Percentiles rank a stretch among this genome's conserved stretches.
Conservation (phyloP, 2,329 filamentous ascomycete genomes). For the Teratosphaeria epicoccoides region DNA sequence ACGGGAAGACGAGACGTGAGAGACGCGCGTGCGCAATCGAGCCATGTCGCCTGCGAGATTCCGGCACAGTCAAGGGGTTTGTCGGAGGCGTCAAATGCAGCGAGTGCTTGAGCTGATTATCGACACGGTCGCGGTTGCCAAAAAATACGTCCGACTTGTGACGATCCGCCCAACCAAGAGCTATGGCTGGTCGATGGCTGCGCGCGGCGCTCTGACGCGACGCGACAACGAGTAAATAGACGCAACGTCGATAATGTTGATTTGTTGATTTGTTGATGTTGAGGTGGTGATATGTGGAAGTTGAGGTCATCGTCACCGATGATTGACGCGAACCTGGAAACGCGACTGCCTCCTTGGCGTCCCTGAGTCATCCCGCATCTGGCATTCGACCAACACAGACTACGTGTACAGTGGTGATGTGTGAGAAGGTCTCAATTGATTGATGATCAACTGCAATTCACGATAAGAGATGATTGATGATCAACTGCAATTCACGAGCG, state of each 20-base stretch:
- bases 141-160: neutral
- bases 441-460: too few species aligned
- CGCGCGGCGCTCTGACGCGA: neutral
- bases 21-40: constrained; percentile 13
- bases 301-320: neutral
- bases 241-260: neutral
- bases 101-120: neutral
- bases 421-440: too few species aligned
- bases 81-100: too few species aligned
- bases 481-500: too few species aligned
- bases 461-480: too few species aligned
- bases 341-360: neutral
- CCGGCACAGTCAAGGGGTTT: neutral
- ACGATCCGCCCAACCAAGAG: neutral
- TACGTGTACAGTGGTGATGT: too few species aligned
- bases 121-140: neutral
- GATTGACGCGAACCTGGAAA: neutral
- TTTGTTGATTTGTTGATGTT: neutral
- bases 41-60: constrained; percentile 13
- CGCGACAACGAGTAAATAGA: neutral
- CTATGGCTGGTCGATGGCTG: neutral
- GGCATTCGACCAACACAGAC: too few species aligned
- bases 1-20: constrained; percentile 8
- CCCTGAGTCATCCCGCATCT: neutral
- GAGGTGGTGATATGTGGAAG: too few species aligned